Evolutionary conservation across 2,329 filamentous ascomycete genomes (phyloP).

Genomic region (Beauveria scarabaeidicola): DNA sequence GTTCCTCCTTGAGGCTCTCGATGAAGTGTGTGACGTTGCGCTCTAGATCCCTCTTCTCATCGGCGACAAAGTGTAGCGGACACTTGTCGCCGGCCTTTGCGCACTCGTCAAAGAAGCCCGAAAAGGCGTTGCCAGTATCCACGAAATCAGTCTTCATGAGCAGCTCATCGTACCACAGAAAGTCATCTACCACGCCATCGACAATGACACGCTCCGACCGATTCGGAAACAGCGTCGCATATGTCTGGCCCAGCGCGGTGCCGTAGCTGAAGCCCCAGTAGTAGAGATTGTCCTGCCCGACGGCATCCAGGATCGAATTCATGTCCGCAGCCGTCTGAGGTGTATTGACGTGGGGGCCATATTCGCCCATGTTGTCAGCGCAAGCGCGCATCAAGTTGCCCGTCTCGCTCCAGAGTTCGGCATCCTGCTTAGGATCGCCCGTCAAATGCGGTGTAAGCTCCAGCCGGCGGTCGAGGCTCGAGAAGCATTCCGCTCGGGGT

Average conservation of each 20-base stretch:
- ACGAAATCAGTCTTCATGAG: slow-evolving; percentile 20
- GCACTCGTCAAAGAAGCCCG: slow-evolving; percentile 28
- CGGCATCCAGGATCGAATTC: slow-evolving; percentile 33
- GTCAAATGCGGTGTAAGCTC: slow-evolving; percentile 18
- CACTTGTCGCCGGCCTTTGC: slow-evolving; percentile 37
- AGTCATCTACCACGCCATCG: slow-evolving; percentile 27
- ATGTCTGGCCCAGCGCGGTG: slow-evolving; percentile 31
- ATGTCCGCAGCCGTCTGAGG: slow-evolving; percentile 17
- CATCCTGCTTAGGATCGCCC: slow-evolving; percentile 22
- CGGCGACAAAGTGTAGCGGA: slow-evolving; percentile 28
- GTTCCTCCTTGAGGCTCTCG: slow-evolving; percentile 27
- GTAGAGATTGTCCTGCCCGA: slow-evolving; percentile 24
- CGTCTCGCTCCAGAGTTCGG: slow-evolving; percentile 31
- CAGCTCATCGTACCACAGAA: slow-evolving; percentile 24
- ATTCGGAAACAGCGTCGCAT: slow-evolving; percentile 29
- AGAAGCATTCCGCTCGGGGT: slow-evolving; percentile 31
- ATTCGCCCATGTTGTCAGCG: slow-evolving; percentile 3
- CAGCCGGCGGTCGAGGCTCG: slow-evolving; percentile 23
- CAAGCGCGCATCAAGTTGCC: slow-evolving; percentile 22
- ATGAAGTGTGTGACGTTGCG: slow-evolving; percentile 25
- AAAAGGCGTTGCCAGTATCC: slow-evolving; percentile 23
- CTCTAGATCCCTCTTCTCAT: slow-evolving; percentile 27
- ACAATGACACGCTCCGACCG: slow-evolving; percentile 26
- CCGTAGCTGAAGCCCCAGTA: slow-evolving; percentile 39
- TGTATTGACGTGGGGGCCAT: slow-evolving; percentile 13